Base-by-base conservation (phyloP, 257 asterid species). In the Penstemon davidsonii region DNA sequence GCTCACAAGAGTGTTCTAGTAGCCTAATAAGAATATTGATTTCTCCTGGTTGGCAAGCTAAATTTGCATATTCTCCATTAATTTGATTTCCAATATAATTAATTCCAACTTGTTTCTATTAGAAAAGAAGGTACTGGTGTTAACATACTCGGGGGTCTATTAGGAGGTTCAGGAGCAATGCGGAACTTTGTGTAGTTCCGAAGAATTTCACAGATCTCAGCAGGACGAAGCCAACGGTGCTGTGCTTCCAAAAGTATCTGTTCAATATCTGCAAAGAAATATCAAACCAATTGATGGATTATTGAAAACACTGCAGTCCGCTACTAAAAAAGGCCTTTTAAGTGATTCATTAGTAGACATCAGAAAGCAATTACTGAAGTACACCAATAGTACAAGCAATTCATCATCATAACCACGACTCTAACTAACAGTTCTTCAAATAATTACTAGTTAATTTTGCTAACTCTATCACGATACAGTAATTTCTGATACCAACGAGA, bases 191-290 rank as follows among this genome's bases (percentile, higher is more conserved):
- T 78, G 85, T 86, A 80, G 78, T 88, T 88, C 60, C 38, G 80
- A 65, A 90, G 96, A 71, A 90, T 88, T 79, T 85, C 94, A 79
- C 95, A 88, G 66, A 90, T 88, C 83, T 90, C 97, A 73, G 96
- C 96, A 64, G 97, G 97, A n/a, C 96, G 87, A 55, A 90, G 81
- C 97, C 97, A 90, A 18, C 97, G 85, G 75, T 86, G 86, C 55
- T 86, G 92, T 53, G 97, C 96, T 83, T 90, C 96, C 75, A 64
- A 62, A 33, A 86, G 90, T 81, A 90, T 90, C 82, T 84, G 94
- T 68, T 86, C 83, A 76, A 90, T 88, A 86, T 90, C 97, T 90
- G 94, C 92, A 79, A 39, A 66, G 65, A 70, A 65, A 73, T 64
- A 69, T 13, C 55, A 63, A 72, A 60, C 47, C 62, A 66, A 63